Evolutionary conservation across 2,329 filamentous ascomycete species (phyloP), one percentile per base, ranked within the genome.

Genomic region (Xylaria sp.): DNA sequence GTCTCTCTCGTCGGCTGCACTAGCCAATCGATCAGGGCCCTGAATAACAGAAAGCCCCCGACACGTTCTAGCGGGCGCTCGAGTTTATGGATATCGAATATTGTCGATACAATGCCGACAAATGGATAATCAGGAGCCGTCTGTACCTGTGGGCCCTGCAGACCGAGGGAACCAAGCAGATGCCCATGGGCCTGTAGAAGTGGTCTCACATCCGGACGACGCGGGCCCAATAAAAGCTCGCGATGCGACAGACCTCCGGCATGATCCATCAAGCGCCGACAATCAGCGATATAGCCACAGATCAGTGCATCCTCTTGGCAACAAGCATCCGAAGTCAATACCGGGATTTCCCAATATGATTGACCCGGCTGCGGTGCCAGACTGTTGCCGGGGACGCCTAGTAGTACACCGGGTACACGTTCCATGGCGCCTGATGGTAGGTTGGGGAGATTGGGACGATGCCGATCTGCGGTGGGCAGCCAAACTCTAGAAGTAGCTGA

Each of bases 321-420:
- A 31, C 74, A 76, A 39, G 78, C 74, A 51, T 74, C 69, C 7
- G 75, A 69, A 41, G 74, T 78, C 52, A 79, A 73, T 56, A 82
- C 71, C 31, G 79, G 77, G 54, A 78, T 68, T 69, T 81, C 78
- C 80, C 79, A 80, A 72, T 74, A 72, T n/a, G 68, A 44, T 25
- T 58, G 39, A 65, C 65, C 41, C 56, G 69, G 13, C 25, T 67
- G 52, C 62, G 61, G 20, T 58, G 44, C 60, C 64, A 77, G 31
- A 77, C 65, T 44, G 72, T 60, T 34, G 73, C 74, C 60, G 73
- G 76, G 25, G 75, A 76, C 41, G 75, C 70, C 25, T 78, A 79
- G 63, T 81, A 81, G 64, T 80, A 79, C 71, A 80, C 76, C 28
- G 77, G 76, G 64, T 80, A 81, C 66, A 80, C 74, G 70, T 75